Percentiles rank a stretch among this genome's conserved stretches.
Evolutionary conservation across 148 eudicot genomes (phyloP).

Genomic region (Silene latifolia): DNA sequence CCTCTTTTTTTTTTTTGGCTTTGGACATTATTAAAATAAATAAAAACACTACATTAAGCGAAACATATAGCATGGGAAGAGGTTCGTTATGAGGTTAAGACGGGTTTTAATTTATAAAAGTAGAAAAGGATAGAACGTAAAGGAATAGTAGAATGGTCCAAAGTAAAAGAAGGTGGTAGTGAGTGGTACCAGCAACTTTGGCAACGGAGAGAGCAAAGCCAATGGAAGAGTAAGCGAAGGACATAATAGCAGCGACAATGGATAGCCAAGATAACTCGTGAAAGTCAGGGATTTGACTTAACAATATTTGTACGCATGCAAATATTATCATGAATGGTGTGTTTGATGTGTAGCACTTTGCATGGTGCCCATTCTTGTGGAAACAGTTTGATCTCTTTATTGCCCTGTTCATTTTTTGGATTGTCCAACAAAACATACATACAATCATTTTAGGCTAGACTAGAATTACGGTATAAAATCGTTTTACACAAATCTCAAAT

Average conservation of each 20-base stretch:
- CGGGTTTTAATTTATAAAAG: background rate
- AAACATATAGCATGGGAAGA: too few relatives aligned
- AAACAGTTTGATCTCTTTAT: slow-evolving; percentile 76
- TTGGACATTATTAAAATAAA: too few relatives aligned
- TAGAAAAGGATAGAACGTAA: background rate
- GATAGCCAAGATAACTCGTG: slow-evolving; percentile 90
- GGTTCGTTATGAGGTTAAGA: background rate
- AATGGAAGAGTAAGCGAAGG: slow-evolving; percentile 79
- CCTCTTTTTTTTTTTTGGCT: too few relatives aligned
- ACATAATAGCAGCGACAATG: slow-evolving; percentile 81
- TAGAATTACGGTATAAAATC: too few relatives aligned
- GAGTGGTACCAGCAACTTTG: slow-evolving; percentile 54
- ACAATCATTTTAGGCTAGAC: too few relatives aligned
- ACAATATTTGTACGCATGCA: slow-evolving; percentile 57
- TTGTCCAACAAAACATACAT: too few relatives aligned
- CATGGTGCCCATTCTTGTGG: slow-evolving; percentile 63
- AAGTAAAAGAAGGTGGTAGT: background rate
- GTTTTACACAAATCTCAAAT: too few relatives aligned
- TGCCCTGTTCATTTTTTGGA: slow-evolving; percentile 51
- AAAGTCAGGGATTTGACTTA: slow-evolving; percentile 90
- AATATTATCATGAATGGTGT: slow-evolving; percentile 70
- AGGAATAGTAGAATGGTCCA: background rate
- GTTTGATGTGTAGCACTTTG: slow-evolving; percentile 46
- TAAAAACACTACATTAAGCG: too few relatives aligned
- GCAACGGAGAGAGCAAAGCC: slow-evolving; percentile 89